These are phyloP conservation scores for Hemileccinum rubropunctum DNA, from an alignment of 768 basidiomycete genomes.

Conservation along the genomic window DNA sequence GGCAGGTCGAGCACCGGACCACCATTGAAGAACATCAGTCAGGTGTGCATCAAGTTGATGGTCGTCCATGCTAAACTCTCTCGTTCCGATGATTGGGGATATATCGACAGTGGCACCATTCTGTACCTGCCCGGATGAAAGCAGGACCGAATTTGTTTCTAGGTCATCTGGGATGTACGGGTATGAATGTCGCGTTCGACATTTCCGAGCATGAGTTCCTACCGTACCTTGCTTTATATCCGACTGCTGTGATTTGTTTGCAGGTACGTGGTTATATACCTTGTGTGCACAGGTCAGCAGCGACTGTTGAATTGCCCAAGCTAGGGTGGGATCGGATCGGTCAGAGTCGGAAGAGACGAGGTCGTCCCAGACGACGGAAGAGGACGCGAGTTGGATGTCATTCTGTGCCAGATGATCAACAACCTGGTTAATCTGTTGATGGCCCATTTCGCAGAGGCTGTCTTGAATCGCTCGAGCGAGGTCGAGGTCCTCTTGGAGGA, in stretches of 20 bases:
- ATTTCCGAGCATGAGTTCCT: not conserved
- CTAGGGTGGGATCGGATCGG: conserved; percentile 21
- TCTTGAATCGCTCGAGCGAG: conserved; percentile 46
- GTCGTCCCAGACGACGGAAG: conserved; percentile 9
- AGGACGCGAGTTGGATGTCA: conserved; percentile 5
- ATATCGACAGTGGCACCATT: not conserved
- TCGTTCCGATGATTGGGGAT: conserved; percentile 61
- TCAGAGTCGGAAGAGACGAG: conserved; percentile 5
- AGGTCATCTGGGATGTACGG: conserved; percentile 3
- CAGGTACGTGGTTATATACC: not conserved
- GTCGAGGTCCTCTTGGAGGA: conserved; percentile 39
- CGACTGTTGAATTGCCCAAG: conserved; percentile 31
- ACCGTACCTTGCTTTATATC: conserved; percentile 6
- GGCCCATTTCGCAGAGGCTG: conserved; percentile 35
- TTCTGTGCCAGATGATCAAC: conserved; percentile 6
- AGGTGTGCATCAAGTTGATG: conserved; percentile 53
- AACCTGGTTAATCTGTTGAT: conserved; percentile 4
- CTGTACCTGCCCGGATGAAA: not conserved
- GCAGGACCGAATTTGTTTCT: too few relatives aligned
- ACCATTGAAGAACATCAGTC: conserved; percentile 60
- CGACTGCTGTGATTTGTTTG: not conserved
- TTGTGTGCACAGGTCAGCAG: conserved; percentile 14
- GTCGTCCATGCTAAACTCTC: conserved; percentile 55
- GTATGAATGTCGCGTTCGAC: conserved; percentile 1
- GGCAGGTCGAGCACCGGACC: conserved; percentile 68